Percentiles rank a stretch among this genome's conserved stretches.
These are phyloP conservation scores for Xylaria sp. DNA, from an alignment of 2,329 filamentous ascomycete genomes.

Conservation along the genomic window DNA sequence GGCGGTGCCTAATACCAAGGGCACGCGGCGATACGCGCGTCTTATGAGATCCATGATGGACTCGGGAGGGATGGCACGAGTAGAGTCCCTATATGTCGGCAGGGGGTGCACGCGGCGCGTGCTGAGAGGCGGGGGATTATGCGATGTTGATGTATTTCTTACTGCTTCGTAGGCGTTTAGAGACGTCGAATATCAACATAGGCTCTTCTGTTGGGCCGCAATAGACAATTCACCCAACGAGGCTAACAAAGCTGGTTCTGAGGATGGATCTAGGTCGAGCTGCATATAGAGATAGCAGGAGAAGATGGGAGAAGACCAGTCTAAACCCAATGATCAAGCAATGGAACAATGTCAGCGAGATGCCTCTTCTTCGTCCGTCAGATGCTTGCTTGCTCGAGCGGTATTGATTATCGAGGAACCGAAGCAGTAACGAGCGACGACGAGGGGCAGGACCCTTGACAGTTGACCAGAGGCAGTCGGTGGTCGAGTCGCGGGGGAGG, in stretches of 20 bases:
- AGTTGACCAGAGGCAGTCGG: neutral
- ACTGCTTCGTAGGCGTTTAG: neutral
- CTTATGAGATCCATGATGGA: conserved; percentile 53
- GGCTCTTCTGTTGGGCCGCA: neutral
- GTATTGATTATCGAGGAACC: conserved; percentile 8
- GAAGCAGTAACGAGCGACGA: conserved; percentile 30
- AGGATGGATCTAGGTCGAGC: conserved; percentile 3
- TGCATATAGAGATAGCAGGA: conserved; percentile 6
- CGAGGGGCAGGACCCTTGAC: conserved; percentile 20
- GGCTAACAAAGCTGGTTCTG: conserved; percentile 11
- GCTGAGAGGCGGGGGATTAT: conserved; percentile 4
- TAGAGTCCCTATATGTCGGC: conserved; percentile 1
- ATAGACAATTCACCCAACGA: neutral
- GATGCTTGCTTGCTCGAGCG: conserved; percentile 12
- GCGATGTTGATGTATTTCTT: conserved; percentile 15
- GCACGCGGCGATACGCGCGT: conserved; percentile 48
- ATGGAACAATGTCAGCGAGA: conserved; percentile 8
- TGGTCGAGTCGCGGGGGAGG: neutral
- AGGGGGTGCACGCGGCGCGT: conserved; percentile 4
- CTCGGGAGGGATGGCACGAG: conserved; percentile 13
- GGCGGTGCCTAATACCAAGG: conserved; percentile 35
- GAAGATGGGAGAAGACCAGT: conserved; percentile 7
- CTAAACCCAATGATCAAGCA: conserved; percentile 17
- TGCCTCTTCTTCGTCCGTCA: conserved; percentile 14
- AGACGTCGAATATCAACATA: conserved; percentile 6